These are phyloP conservation scores for Cinnamomum chago DNA, from an alignment of 164 flowering plant genomes.

Conservation along the genomic window DNA sequence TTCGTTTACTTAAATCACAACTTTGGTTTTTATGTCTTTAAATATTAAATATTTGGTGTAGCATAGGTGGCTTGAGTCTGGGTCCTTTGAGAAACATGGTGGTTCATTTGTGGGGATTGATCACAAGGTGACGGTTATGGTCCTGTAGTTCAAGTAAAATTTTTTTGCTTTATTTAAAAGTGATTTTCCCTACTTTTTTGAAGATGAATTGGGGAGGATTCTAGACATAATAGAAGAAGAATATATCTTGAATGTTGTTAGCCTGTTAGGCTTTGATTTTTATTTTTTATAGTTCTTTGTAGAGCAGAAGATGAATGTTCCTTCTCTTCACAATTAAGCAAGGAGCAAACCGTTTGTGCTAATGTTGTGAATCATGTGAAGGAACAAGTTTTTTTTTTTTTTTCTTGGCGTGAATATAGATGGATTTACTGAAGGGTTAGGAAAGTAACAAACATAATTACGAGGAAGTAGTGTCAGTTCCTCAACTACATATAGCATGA, in stretches of 20 bases:
- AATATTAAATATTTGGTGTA: background rate
- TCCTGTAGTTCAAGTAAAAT: background rate
- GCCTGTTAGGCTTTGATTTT: background rate
- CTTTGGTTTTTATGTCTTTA: background rate
- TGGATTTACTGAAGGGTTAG: too few relatives aligned
- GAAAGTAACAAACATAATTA: too few relatives aligned
- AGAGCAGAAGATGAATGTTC: slow-evolving; percentile 97
- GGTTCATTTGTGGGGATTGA: slow-evolving; percentile 89
- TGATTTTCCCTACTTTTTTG: background rate
- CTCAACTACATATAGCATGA: too few relatives aligned
- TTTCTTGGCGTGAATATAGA: too few relatives aligned
- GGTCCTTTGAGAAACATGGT: slow-evolving; percentile 65
- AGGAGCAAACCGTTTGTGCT: slow-evolving; percentile 74
- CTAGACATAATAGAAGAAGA: background rate
- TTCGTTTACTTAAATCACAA: background rate
- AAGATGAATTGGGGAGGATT: background rate
- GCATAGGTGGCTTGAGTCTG: slow-evolving; percentile 87
- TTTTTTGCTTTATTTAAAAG: background rate
- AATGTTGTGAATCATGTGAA: slow-evolving; percentile 72
- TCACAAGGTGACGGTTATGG: slow-evolving; percentile 50
- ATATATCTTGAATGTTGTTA: background rate
- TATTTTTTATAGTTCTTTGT: slow-evolving; percentile 16
- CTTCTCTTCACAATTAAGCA: slow-evolving; percentile 58
- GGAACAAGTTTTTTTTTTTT: slow-evolving; percentile 43
- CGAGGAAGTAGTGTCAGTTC: too few relatives aligned